Conservation (phyloP, 1,284 basidiomycete species). For the Cystobasidium sp. region DNA sequence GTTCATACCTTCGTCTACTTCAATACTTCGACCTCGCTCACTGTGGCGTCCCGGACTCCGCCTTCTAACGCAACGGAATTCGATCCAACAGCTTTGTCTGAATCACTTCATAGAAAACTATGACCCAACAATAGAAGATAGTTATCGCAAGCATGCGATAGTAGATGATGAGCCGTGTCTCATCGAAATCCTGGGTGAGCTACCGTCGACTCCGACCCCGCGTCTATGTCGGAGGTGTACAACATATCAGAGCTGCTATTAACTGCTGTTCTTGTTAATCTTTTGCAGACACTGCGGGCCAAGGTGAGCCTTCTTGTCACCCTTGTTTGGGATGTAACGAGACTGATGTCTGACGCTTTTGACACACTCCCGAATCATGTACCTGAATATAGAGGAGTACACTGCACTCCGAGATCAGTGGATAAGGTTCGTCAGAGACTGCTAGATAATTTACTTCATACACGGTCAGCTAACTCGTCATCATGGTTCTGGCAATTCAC, state of each 20-base stretch:
- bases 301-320: slow-evolving; percentile 45
- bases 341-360: neutral
- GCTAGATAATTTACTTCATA: neutral
- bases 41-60: neutral
- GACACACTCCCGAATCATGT: neutral
- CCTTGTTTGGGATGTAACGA: neutral
- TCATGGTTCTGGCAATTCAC: neutral
- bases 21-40: neutral
- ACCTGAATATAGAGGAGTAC: slow-evolving; percentile 55
- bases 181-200: slow-evolving; percentile 55
- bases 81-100: slow-evolving; percentile 50
- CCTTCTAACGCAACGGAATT: neutral
- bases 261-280: neutral
- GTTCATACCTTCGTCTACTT: neutral
- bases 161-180: slow-evolving; percentile 59
- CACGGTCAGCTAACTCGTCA: neutral
- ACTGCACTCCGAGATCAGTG: slow-evolving; percentile 58
- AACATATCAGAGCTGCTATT: neutral
- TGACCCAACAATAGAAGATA: slow-evolving; percentile 58
- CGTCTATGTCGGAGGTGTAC: neutral
- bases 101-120: slow-evolving; percentile 53
- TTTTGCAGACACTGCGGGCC: slow-evolving; percentile 52
- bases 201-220: neutral
- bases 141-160: slow-evolving; percentile 58
- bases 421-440: slow-evolving; percentile 52